These are phyloP conservation scores for Nakaseomyces kungkrabaensis DNA, from an alignment of 1,139 yeast genomes.

Conservation along the genomic window DNA sequence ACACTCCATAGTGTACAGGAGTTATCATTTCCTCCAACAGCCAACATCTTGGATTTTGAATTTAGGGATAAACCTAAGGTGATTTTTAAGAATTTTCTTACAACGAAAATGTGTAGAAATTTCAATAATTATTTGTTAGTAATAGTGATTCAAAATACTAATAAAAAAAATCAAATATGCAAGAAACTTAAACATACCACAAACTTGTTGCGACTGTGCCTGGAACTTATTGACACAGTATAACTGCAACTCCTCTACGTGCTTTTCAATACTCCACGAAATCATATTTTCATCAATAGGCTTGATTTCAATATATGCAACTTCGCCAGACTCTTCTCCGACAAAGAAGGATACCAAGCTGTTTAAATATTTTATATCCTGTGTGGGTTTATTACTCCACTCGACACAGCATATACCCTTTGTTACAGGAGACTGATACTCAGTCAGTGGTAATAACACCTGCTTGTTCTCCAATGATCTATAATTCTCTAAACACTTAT, in stretches of 20 bases:
- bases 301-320: slow-evolving; percentile 36
- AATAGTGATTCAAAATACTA: too few relatives aligned
- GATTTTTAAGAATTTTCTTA: too few relatives aligned
- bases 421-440: slow-evolving; percentile 25
- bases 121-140: neutral
- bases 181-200: slow-evolving; percentile 37
- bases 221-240: slow-evolving; percentile 28
- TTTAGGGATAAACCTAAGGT: slow-evolving; percentile 44
- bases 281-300: slow-evolving; percentile 3
- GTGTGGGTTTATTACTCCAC: slow-evolving; percentile 39
- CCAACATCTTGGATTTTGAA: slow-evolving; percentile 39
- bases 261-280: neutral
- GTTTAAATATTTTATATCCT: neutral
- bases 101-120: too few relatives aligned
- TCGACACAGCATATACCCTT: slow-evolving; percentile 48
- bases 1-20: slow-evolving; percentile 61
- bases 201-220: slow-evolving; percentile 56
- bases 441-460: slow-evolving; percentile 12
- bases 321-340: slow-evolving; percentile 65
- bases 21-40: slow-evolving; percentile 70
- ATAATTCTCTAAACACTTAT: slow-evolving; percentile 9
- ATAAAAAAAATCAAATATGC: neutral
- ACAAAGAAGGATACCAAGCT: slow-evolving; percentile 35
- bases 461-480: slow-evolving; percentile 5
- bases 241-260: neutral